These are phyloP conservation scores for Phytophthora pinifolia DNA, from an alignment of 352 stramenopile genomes.

Conservation along the genomic window DNA sequence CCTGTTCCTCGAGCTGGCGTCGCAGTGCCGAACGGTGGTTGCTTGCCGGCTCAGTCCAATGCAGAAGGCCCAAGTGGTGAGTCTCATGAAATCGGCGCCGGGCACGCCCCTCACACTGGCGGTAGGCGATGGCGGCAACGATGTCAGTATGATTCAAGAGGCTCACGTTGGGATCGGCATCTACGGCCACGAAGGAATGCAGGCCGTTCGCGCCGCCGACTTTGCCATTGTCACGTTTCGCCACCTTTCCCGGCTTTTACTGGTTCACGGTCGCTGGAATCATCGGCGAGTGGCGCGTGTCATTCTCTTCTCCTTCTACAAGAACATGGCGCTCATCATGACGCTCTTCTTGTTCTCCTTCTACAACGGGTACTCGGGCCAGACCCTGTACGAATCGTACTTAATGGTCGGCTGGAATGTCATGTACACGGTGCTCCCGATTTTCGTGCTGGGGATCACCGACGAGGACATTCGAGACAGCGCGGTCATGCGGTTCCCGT, in stretches of 20 bases:
- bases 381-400: constrained; percentile 88
- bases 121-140: constrained; percentile 98
- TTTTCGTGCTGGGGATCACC: constrained; percentile 86
- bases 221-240: constrained; percentile 86
- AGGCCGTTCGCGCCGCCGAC: constrained; percentile 81
- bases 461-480: constrained; percentile 84
- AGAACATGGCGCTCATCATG: constrained; percentile 94
- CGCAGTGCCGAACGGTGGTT: constrained; percentile 85
- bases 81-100: constrained; percentile 88
- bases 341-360: constrained; percentile 89
- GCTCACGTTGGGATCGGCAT: constrained; percentile 98
- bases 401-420: constrained; percentile 96
- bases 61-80: constrained; percentile 93
- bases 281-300: constrained; percentile 76
- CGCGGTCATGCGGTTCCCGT: constrained; percentile 72
- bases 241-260: constrained; percentile 72
- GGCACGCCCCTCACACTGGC: constrained; percentile 90
- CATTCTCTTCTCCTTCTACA: constrained; percentile 90
- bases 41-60: constrained; percentile 89
- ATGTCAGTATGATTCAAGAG: constrained; percentile 99
- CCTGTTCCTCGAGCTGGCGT: constrained; percentile 83
- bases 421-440: constrained; percentile 93
- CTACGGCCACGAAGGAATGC: constrained; percentile 96
- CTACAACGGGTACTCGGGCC: constrained; percentile 91
- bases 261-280: constrained; percentile 87